Base-by-base conservation (phyloP, 768 basidiomycete genomes). In the Lenzites betulinus region DNA sequence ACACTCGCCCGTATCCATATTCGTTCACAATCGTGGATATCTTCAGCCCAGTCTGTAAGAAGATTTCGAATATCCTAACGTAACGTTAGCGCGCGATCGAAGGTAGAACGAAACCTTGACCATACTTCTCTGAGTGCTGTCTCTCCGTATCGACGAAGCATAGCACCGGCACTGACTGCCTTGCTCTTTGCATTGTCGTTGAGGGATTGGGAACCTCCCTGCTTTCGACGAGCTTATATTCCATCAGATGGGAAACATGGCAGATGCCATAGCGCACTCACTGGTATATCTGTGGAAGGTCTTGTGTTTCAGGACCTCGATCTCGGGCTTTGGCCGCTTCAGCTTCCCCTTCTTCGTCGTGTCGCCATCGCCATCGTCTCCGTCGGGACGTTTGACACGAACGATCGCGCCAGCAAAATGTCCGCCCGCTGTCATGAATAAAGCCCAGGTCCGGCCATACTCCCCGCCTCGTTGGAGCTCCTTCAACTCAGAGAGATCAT, bases 201-300 rank as follows among this genome's bases (percentile, higher is more conserved):
- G 3, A 88, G 63, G 1, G 89, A 87, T 75, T 99, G 97, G 1
- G 92, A 90, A 0, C 97, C 97, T 74, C 97, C 97, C 78, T 99
- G 97, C 72, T 98, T 98, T 65, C 93, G 82, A 64, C 97, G 93
- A 33, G 97, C 96, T 98, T 59, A 20, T 23, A 36, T 8, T 9
- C 5, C 8, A 23, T 51, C n/a, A 48, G 38, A 25, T 15, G 4
- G 22, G 25, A 13, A 7, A 22, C 16, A 22, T 36, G 6, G 30
- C 30, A 33, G 23, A 35, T 11, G 20, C 43, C 8, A 51, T 16
- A 33, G 44, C 15, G 38, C 15, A 81, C 92, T 66, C 65, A 97
- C 95, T 98, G 0, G 97, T 99, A 73, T 99, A 99, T 1, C 97
- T 88, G 74, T 98, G 97, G 72, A 98, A 98, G 1, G 97, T 98